phyloP scores from a whole-genome alignment of 2,329 filamentous ascomycete genomes.

The Dissoconium aciculare region DNA sequence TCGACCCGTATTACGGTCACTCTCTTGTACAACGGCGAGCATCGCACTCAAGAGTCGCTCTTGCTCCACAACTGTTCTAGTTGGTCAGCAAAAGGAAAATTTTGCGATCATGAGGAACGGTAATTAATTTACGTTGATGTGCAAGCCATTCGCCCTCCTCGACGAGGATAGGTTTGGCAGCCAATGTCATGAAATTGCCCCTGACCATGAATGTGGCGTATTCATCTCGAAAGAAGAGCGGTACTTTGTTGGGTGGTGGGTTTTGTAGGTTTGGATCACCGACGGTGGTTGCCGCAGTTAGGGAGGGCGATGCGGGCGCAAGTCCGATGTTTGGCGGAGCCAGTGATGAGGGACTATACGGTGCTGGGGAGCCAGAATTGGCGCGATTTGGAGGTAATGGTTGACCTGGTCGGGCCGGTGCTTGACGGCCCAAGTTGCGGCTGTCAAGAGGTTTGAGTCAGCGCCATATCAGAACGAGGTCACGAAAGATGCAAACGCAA shows the following conservation, averaged over 20 bases:
- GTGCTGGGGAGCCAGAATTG: slow-evolving; percentile 21
- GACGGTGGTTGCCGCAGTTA: slow-evolving; percentile 45
- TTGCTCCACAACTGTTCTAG: slow-evolving; percentile 70
- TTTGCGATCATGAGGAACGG: not conserved
- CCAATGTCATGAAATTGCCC: slow-evolving; percentile 93
- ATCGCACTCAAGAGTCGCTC: slow-evolving; percentile 81
- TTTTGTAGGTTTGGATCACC: slow-evolving; percentile 25
- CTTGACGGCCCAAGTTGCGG: slow-evolving; percentile 21
- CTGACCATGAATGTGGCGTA: slow-evolving; percentile 82
- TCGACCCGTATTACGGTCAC: slow-evolving; percentile 54
- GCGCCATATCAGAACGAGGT: no score
- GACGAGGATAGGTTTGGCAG: slow-evolving; percentile 80
- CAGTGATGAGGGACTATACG: slow-evolving; percentile 19
- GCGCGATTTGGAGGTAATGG: slow-evolving; percentile 19
- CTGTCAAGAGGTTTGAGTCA: no score
- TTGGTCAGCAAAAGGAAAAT: not conserved
- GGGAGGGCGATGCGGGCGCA: slow-evolving; percentile 24
- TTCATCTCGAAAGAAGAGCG: slow-evolving; percentile 59
- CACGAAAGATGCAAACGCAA: no score
- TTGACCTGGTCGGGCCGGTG: slow-evolving; percentile 13
- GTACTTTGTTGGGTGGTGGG: slow-evolving; percentile 43
- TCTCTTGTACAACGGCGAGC: slow-evolving; percentile 71
- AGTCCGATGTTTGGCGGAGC: slow-evolving; percentile 16
- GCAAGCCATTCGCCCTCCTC: slow-evolving; percentile 93
- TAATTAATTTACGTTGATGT: slow-evolving; percentile 63